Base-by-base conservation (phyloP, 768 basidiomycete genomes). In the Xerocomellus amylosporus region DNA sequence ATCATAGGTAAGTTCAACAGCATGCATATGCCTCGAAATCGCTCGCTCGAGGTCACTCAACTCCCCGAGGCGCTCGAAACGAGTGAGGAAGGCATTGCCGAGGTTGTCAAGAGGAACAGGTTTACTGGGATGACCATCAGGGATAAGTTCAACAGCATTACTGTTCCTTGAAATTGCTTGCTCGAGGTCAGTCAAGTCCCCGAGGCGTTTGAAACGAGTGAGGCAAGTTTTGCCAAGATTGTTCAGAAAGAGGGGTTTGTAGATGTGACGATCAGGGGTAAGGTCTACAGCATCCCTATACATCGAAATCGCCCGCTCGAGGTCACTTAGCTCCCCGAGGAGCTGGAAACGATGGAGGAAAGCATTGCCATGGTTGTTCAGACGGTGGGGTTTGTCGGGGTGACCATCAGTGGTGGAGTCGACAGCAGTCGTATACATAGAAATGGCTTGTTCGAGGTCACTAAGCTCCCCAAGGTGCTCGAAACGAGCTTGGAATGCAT, bases 401-500 rank as follows among this genome's bases (percentile, higher is more conserved):
- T 49, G 53, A 22, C 24, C 42, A 7, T 49, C 36, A 15, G 43
- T 31, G 5, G 42, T 55, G 17, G 54, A 42, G 4, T 49, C 14
- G 30, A 55, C 36, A n/a, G 36, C 56, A 8, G 19, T 10, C 37
- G 15, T 12, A 3, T 24, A 7, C 8, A n/a, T 39, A 8, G 15
- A 55, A 26, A 58, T 56, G 13, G 53, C 46, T 10, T 55, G n/a
- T 5, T 56, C 54, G 8, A 58, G 37, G 26, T 55, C 47, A 3
- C 4, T 17, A n/a, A 24, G 3, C 36, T 40, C 33, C 15, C 26
- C 28, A 12, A 46, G 8, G 17, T 6, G 22, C 14, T 28, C 0
- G n/a, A 58, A 58, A 12, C 42, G 53, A 36, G 26, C 2, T 0
- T 9, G 3, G 10, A 48, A 12, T 22, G 14, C 2, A 1, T 3